Conservation (phyloP, 108 stramenopile species). For the Discostella stelligeroides region DNA sequence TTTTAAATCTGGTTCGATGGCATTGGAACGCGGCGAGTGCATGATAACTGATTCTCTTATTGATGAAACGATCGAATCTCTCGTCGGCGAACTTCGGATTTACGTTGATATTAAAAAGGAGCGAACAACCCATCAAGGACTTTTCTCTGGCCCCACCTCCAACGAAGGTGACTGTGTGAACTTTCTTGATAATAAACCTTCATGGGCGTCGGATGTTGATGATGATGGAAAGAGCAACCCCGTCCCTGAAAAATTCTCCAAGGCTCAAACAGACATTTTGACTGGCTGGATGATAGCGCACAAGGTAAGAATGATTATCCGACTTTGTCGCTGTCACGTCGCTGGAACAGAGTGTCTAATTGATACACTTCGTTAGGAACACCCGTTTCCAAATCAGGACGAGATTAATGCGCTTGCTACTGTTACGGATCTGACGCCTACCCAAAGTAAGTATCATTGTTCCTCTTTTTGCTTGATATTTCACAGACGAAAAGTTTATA, state of each 20-base stretch:
- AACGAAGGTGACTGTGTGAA: neutral
- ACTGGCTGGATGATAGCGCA: conserved; percentile 69
- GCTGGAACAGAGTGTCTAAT: neutral
- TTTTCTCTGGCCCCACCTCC: neutral
- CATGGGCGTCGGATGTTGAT: no score
- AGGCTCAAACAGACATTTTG: conserved; percentile 64
- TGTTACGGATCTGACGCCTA: conserved; percentile 6
- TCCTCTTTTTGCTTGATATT: neutral
- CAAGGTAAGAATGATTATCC: conserved; percentile 21
- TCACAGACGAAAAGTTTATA: conserved; percentile 20
- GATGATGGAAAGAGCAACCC: conserved; percentile 16
- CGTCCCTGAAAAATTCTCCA: conserved; percentile 61
- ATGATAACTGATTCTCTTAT: conserved; percentile 46
- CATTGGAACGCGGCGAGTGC: conserved; percentile 34
- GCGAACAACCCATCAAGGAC: conserved; percentile 10
- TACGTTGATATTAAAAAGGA: conserved; percentile 38
- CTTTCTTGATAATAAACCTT: no score
- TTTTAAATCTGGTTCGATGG: neutral
- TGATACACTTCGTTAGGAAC: neutral
- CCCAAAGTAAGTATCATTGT: conserved; percentile 13
- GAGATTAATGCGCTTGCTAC: conserved; percentile 16
- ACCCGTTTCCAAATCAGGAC: conserved; percentile 28
- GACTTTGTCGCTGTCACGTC: no score
- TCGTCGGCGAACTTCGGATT: conserved; percentile 31
- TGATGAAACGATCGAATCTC: conserved; percentile 46